Evolutionary conservation across 495 filamentous ascomycete genomes (phyloP).

Genomic region (Neurospora intermedia): DNA sequence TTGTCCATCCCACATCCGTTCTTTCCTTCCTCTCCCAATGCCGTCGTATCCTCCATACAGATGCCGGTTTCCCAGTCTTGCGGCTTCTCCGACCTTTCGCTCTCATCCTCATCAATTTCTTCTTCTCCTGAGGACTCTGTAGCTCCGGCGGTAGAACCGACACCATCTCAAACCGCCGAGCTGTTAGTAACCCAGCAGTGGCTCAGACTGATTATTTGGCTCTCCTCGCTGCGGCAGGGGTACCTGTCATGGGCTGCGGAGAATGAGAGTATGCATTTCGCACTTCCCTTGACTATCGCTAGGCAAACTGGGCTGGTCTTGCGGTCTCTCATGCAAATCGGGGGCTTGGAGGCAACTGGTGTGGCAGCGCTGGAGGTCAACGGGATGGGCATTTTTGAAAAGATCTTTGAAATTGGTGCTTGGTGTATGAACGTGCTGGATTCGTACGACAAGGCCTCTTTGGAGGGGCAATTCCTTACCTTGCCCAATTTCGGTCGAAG

Average conservation of each 20-base stretch:
- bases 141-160: neutral
- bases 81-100: neutral
- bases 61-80: neutral
- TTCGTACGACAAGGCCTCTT: conserved; percentile 11
- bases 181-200: conserved; percentile 53
- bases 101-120: neutral
- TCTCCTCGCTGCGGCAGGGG: conserved; percentile 43
- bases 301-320: conserved; percentile 42
- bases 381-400: conserved; percentile 47
- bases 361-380: conserved; percentile 47
- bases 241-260: conserved; percentile 34
- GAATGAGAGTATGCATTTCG: conserved; percentile 43
- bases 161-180: conserved; percentile 41
- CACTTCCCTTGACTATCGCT: conserved; percentile 46
- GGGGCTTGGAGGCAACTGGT: neutral
- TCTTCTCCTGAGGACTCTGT: neutral
- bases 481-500: neutral
- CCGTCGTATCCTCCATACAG: conserved; percentile 13
- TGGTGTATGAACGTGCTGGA: conserved; percentile 42
- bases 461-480: neutral
- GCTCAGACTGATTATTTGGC: conserved; percentile 53
- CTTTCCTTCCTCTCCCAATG: conserved; percentile 27
- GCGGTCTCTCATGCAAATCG: conserved; percentile 26
- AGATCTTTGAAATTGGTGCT: conserved; percentile 43
- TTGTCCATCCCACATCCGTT: conserved; percentile 30